Evolutionary conservation across 2,329 filamentous ascomycete species (phyloP).

Genomic region (Aureobasidium mangrovei): DNA sequence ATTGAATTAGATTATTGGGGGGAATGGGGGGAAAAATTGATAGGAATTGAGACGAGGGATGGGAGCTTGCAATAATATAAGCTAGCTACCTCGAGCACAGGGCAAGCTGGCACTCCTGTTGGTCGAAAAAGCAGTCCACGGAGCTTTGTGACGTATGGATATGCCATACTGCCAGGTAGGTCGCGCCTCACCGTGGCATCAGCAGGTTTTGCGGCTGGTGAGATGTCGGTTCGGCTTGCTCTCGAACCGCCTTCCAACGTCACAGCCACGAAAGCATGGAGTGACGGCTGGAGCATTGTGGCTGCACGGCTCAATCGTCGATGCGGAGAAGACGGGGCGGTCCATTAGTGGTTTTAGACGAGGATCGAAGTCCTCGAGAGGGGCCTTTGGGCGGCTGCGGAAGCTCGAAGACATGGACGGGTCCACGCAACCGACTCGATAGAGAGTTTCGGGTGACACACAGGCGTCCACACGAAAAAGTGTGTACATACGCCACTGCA

Average conservation of each 20-base stretch:
- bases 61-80: conserved; percentile 12
- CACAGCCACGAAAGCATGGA: conserved; percentile 11
- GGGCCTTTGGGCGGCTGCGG: not conserved
- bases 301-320: conserved; percentile 9
- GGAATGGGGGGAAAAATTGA: conserved; percentile 11
- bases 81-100: conserved; percentile 9
- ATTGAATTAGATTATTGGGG: conserved; percentile 13
- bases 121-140: not conserved
- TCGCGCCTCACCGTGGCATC: conserved; percentile 12
- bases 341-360: conserved; percentile 2
- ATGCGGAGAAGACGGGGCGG: conserved; percentile 9
- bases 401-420: not conserved
- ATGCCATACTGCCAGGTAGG: not conserved
- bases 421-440: not conserved
- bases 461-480: not conserved
- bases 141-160: conserved; percentile 6
- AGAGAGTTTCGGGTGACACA: conserved; percentile 3
- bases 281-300: conserved; percentile 8
- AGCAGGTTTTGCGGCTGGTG: conserved; percentile 14
- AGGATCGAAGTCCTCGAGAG: conserved; percentile 6
- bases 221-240: conserved; percentile 11
- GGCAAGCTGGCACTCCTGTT: not conserved
- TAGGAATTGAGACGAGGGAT: conserved; percentile 7
- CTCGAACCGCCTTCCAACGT: conserved; percentile 7
- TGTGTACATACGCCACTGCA: not conserved